Conservation (phyloP, 2,329 filamentous ascomycete species). For the Fusarium torreyae region DNA sequence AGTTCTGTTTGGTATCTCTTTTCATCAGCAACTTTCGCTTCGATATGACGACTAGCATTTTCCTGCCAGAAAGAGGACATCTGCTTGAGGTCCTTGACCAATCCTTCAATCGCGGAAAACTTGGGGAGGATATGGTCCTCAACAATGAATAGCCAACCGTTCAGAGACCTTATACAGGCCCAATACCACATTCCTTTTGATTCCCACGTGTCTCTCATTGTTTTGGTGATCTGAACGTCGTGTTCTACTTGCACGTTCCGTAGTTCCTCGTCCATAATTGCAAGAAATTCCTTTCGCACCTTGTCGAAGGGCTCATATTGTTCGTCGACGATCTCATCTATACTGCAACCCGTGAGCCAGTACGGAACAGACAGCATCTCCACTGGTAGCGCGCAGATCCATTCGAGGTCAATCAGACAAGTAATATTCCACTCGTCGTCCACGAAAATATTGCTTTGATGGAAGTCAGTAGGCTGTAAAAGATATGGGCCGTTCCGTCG, state of each 20-base stretch:
- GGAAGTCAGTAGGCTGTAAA: slow-evolving; percentile 15
- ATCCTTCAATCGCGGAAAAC: no score
- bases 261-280: slow-evolving; percentile 11
- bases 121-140: no score
- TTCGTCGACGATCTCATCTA: slow-evolving; percentile 7
- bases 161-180: slow-evolving; percentile 14
- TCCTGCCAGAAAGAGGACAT: no score
- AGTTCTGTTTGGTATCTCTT: no score
- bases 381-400: slow-evolving; percentile 2
- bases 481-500: slow-evolving; percentile 1
- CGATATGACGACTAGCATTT: no score
- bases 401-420: slow-evolving; percentile 16
- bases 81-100: no score
- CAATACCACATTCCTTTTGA: slow-evolving; percentile 21
- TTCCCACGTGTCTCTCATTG: slow-evolving; percentile 14
- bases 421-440: slow-evolving; percentile 13
- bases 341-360: slow-evolving; percentile 6
- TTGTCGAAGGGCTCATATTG: slow-evolving; percentile 1
- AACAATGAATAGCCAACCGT: no score
- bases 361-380: slow-evolving; percentile 19
- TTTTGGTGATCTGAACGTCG: slow-evolving; percentile 1
- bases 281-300: slow-evolving; percentile 7
- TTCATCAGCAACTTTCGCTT: no score
- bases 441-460: slow-evolving; percentile 11
- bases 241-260: neutral